Evolutionary conservation across 1,284 basidiomycete genomes (phyloP).

Genomic region (Vanrija pseudolonga): DNA sequence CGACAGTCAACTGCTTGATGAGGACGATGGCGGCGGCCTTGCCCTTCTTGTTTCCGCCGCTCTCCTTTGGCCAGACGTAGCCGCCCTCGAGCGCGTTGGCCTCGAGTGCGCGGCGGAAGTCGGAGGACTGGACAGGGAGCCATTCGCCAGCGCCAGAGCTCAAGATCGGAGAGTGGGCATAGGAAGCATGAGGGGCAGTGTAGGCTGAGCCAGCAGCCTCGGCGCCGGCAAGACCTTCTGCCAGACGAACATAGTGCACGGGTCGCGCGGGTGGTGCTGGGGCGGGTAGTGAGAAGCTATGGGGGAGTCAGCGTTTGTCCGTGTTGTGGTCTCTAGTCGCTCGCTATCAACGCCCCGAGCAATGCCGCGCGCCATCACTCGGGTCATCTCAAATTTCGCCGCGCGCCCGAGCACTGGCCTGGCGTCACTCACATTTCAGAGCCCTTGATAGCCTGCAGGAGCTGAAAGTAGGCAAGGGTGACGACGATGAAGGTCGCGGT

Average conservation of each 20-base stretch:
- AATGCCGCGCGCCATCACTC: too few species aligned
- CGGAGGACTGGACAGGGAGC: conserved; percentile 28
- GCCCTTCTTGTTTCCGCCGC: conserved; percentile 39
- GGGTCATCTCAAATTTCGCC: too few species aligned
- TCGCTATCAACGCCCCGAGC: too few species aligned
- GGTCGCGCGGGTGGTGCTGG: conserved; percentile 29
- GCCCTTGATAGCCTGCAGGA: conserved; percentile 74
- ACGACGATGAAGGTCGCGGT: conserved; percentile 80
- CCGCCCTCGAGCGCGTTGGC: conserved; percentile 39
- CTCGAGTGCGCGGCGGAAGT: conserved; percentile 39
- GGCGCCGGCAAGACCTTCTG: conserved; percentile 18
- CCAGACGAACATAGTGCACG: conserved; percentile 37
- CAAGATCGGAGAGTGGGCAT: conserved; percentile 14
- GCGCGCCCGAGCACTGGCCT: neutral
- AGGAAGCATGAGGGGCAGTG: conserved; percentile 12
- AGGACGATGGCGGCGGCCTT: conserved; percentile 40
- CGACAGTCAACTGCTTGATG: conserved; percentile 47
- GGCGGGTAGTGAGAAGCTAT: conserved; percentile 33
- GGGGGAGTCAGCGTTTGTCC: neutral
- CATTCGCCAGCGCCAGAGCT: conserved; percentile 26
- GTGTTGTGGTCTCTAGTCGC: neutral
- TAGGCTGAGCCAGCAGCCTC: conserved; percentile 22
- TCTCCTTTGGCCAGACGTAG: conserved; percentile 30
- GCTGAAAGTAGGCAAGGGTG: conserved; percentile 87
- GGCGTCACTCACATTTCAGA: conserved; percentile 49